A percentile compares a stretch with the other conserved stretches of the same genome.
These are phyloP conservation scores for Candida fluviatilis DNA, from an alignment of 805 yeast species.

Conservation along the genomic window DNA sequence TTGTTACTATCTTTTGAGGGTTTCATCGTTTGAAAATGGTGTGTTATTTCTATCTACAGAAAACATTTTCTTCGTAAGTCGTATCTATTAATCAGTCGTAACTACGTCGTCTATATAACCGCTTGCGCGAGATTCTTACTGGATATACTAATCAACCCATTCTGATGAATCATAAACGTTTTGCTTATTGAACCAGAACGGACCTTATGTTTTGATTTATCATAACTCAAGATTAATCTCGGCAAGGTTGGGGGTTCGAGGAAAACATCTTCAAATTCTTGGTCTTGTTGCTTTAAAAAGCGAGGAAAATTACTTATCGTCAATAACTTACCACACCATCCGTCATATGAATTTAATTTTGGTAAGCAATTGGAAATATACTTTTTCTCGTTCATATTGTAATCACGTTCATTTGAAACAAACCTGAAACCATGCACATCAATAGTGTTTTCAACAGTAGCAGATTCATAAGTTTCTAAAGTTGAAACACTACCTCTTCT, in stretches of 20 bases:
- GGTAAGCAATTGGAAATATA: constrained; percentile 37
- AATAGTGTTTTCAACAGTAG: not conserved
- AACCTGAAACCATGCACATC: constrained; percentile 6
- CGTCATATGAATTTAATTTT: constrained; percentile 33
- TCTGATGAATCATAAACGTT: constrained; percentile 21
- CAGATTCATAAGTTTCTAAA: constrained; percentile 2
- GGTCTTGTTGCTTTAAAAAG: constrained; percentile 5
- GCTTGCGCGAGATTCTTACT: not conserved
- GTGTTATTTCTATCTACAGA: too few relatives aligned
- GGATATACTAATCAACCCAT: constrained; percentile 24
- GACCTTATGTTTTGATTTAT: not conserved
- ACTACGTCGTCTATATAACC: not conserved
- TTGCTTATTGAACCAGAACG: constrained; percentile 10
- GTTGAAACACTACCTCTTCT: constrained; percentile 6
- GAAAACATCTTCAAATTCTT: constrained; percentile 9
- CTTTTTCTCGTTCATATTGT: constrained; percentile 25
- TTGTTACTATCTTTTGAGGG: too few relatives aligned
- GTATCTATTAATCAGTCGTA: not conserved
- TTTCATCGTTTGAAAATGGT: too few relatives aligned
- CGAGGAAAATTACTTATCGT: constrained; percentile 16
- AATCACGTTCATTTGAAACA: constrained; percentile 11
- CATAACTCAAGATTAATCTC: constrained; percentile 1
- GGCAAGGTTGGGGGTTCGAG: constrained; percentile 9
- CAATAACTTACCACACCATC: constrained; percentile 24
- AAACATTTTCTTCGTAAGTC: too few relatives aligned